A percentile compares a stretch with the other conserved stretches of the same genome.
These are phyloP conservation scores for Scytalidium lignicola DNA, from an alignment of 2,329 filamentous ascomycete species.

Conservation along the genomic window DNA sequence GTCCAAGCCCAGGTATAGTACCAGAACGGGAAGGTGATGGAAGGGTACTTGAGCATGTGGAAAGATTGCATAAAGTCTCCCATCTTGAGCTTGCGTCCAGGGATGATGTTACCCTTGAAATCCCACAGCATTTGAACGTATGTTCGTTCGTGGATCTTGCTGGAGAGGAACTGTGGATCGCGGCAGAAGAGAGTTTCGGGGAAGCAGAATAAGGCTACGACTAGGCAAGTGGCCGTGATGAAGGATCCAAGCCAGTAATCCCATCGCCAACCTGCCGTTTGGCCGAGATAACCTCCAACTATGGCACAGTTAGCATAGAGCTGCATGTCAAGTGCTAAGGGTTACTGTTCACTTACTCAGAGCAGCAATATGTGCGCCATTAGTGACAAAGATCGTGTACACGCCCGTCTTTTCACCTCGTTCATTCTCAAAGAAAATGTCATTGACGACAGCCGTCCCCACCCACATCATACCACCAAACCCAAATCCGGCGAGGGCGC, in stretches of 20 bases:
- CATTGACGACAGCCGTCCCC: slow-evolving; percentile 7
- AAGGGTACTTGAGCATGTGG: slow-evolving; percentile 23
- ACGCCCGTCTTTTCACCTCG: slow-evolving; percentile 19
- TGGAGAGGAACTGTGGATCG: slow-evolving; percentile 14
- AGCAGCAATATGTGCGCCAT: slow-evolving; percentile 7
- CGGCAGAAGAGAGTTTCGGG: slow-evolving; percentile 8
- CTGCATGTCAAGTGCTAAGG: background rate
- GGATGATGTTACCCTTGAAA: slow-evolving; percentile 21
- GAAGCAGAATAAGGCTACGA: slow-evolving; percentile 3
- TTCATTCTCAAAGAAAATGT: slow-evolving; percentile 8
- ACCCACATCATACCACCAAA: slow-evolving; percentile 5
- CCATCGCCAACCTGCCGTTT: slow-evolving; percentile 21
- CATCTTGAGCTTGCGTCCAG: slow-evolving; percentile 16
- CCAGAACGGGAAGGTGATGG: slow-evolving; percentile 21
- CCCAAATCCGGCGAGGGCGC: slow-evolving; percentile 4
- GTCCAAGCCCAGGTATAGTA: slow-evolving; percentile 25
- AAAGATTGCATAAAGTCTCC: slow-evolving; percentile 23
- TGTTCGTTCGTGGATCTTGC: slow-evolving; percentile 15
- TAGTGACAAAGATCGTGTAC: slow-evolving; percentile 8
- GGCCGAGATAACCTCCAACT: slow-evolving; percentile 24
- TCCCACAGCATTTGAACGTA: slow-evolving; percentile 21
- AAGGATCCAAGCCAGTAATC: slow-evolving; percentile 9
- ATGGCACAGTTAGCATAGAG: background rate
- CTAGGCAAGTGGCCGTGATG: slow-evolving; percentile 16
- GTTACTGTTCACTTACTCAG: background rate